Evolutionary conservation across 1,284 basidiomycete species (phyloP), one percentile per base, ranked within the genome.

Genomic region (Apiotrichum porosum): DNA sequence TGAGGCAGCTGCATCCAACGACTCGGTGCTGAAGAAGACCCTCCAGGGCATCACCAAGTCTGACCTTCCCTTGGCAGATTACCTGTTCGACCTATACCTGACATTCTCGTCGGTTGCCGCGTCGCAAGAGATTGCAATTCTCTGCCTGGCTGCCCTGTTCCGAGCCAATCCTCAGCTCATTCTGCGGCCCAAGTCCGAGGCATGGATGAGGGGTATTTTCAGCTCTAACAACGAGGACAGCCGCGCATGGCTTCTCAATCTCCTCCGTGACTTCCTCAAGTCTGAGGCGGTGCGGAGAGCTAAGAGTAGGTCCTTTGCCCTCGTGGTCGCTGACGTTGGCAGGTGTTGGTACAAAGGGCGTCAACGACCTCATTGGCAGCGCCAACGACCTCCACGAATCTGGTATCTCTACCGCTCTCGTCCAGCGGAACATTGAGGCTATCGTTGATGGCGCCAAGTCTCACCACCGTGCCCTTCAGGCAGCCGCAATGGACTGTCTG

Each of bases 321-420:
- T n/a, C 26, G 26, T 28, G 26, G 26, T 28, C 8, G 26, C 26
- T 28, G n/a, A n/a, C 12, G 26, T 19, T n/a, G 19, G 18, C 12
- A 17, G 4, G 18, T 3, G 6, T 19, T 8, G 22, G 4, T 31
- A 61, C 73, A 1, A 71, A 74, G n/a, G 84, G 91, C 62, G 89
- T 97, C 82, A 84, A 86, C 2, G 88, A 97, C 61, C 77, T 99
- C 3, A 87, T 97, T 9, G 95, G 95, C 2, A 93, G 93, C 61
- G 90, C 90, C 0, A 86, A 90, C 59, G 87, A 85, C 0, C 92
- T 97, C 68, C 90, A 91, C 0, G 94, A 98, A 63, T 95, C 94
- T 17, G 90, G 86, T 36, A 88, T 97, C 44, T 89, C 88, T 67
- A 93, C 92, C 1, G 87, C 89, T 3, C 80, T 98, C 31, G 85